Conservation (phyloP, 257 asterid genomes). For the Solanum arcanum region DNA sequence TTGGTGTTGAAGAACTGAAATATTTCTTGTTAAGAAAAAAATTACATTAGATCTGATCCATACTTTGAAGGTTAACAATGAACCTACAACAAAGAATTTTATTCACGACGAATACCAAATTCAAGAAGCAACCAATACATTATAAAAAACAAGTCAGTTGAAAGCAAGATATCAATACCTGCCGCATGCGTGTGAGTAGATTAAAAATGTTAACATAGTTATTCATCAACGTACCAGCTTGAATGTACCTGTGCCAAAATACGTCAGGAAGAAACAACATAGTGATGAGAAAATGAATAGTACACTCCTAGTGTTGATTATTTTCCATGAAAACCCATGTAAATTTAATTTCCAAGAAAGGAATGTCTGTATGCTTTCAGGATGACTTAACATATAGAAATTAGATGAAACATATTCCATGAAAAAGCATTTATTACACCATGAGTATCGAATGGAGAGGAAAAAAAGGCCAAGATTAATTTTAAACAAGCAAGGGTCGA, state of each 20-base stretch:
- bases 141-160: neutral
- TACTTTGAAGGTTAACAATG: neutral
- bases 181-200: constrained; percentile 82
- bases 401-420: neutral
- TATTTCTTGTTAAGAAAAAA: neutral
- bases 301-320: neutral
- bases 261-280: neutral
- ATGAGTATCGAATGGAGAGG: neutral
- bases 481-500: neutral
- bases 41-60: neutral
- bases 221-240: constrained; percentile 61
- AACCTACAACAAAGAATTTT: neutral
- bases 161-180: constrained; percentile 22
- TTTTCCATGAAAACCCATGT: neutral
- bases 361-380: neutral
- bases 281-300: too few relatives aligned
- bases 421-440: neutral
- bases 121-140: neutral
- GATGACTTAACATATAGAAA: neutral
- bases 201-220: constrained; percentile 92
- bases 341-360: neutral
- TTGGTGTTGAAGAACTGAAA: neutral
- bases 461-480: neutral
- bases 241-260: constrained; percentile 41
- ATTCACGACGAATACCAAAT: neutral